Conservation (phyloP, 176 grass and related monocot genomes). For the Lolium rigidum region DNA sequence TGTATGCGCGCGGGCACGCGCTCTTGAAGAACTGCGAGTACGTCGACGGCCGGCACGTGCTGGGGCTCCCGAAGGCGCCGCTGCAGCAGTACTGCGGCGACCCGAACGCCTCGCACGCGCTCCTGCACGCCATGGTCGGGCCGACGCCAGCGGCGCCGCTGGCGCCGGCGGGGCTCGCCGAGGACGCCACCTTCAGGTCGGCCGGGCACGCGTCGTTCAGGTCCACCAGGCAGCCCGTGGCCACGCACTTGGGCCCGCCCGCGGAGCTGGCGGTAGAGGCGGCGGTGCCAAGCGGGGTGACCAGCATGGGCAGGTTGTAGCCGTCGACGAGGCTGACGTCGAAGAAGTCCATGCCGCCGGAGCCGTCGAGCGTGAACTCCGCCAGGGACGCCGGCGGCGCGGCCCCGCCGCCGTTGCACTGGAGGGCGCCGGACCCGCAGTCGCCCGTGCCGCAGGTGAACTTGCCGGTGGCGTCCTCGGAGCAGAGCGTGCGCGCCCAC, state of each 20-base stretch:
- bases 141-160: not conserved
- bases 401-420: conserved; percentile 71
- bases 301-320: conserved; percentile 79
- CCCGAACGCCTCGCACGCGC: conserved; percentile 93
- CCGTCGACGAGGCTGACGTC: conserved; percentile 98
- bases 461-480: conserved; percentile 60
- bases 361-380: conserved; percentile 89
- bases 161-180: conserved; percentile 3
- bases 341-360: conserved; percentile 87
- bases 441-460: conserved; percentile 85
- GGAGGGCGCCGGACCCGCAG: conserved; percentile 64
- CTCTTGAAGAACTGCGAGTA: conserved; percentile 99
- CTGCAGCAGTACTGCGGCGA: conserved; percentile 93
- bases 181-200: conserved; percentile 53
- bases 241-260: conserved; percentile 61
- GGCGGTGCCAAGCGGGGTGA: conserved; percentile 57
- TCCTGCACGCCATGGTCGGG: conserved; percentile 73
- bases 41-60: conserved; percentile 72
- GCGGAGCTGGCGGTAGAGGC: conserved; percentile 9
- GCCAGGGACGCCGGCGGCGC: conserved; percentile 73
- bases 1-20: conserved; percentile 86
- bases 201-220: conserved; percentile 81
- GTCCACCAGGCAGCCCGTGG: conserved; percentile 83
- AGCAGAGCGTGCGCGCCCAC: conserved; percentile 90
- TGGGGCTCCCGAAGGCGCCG: conserved; percentile 80